Conservation (phyloP, 495 filamentous ascomycete species). For the Aspergillus kassunensis region DNA sequence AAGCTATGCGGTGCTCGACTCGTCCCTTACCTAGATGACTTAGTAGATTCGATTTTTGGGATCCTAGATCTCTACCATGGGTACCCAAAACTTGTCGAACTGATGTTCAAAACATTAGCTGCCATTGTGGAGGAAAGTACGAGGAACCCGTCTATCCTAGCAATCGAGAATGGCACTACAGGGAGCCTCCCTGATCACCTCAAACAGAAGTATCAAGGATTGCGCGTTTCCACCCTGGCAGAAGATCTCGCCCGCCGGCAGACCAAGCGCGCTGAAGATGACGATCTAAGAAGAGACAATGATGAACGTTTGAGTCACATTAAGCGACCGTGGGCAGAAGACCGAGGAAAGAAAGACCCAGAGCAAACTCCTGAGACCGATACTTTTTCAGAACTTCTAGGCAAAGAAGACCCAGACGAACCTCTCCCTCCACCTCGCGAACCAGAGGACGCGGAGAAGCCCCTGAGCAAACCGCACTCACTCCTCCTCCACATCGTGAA, state of each 20-base stretch:
- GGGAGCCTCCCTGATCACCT: slow-evolving; percentile 28
- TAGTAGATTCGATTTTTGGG: slow-evolving; percentile 83
- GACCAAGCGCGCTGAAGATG: slow-evolving; percentile 30
- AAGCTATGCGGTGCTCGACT: slow-evolving; percentile 75
- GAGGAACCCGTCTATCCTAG: slow-evolving; percentile 54
- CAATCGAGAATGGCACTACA: slow-evolving; percentile 39
- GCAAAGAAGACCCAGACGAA: slow-evolving; percentile 35
- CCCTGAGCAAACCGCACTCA: slow-evolving; percentile 52
- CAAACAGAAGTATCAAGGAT: slow-evolving; percentile 35
- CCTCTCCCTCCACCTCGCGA: slow-evolving; percentile 41
- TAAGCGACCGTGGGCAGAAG: slow-evolving; percentile 33
- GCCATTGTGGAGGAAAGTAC: slow-evolving; percentile 79
- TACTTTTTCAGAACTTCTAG: slow-evolving; percentile 29
- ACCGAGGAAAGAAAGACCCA: slow-evolving; percentile 24
- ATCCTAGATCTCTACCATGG: slow-evolving; percentile 91
- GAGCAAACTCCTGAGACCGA: slow-evolving; percentile 23
- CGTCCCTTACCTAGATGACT: slow-evolving; percentile 86
- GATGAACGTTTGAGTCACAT: slow-evolving; percentile 33
- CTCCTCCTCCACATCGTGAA: slow-evolving; percentile 65
- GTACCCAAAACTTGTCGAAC: slow-evolving; percentile 80
- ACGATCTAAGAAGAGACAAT: slow-evolving; percentile 29
- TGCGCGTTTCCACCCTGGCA: slow-evolving; percentile 36
- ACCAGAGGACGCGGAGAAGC: slow-evolving; percentile 50
- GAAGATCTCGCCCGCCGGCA: slow-evolving; percentile 33
- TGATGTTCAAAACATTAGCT: slow-evolving; percentile 75